Evolutionary conservation across 169 alveolate species (phyloP).

Genomic region (Hepatocystis sp.): DNA sequence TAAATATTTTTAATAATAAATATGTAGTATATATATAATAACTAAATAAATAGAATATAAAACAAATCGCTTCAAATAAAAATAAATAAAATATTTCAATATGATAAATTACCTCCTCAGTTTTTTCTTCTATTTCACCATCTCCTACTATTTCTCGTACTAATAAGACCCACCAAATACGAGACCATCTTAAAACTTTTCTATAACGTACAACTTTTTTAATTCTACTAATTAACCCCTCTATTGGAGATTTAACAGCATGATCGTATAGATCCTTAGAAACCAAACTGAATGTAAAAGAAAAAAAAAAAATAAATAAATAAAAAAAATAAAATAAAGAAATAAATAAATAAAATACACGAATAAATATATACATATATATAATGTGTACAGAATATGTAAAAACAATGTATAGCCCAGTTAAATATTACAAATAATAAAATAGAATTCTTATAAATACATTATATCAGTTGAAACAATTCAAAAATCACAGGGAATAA

Average conservation of each 20-base stretch:
- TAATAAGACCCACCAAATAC: constrained; percentile 74
- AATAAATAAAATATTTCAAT: neutral
- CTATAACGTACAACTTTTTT: constrained; percentile 60
- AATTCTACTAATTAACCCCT: constrained; percentile 14
- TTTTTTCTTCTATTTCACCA: constrained; percentile 26
- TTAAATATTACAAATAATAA: no score
- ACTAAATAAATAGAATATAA: neutral
- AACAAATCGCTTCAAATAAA: neutral
- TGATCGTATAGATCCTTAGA: constrained; percentile 68
- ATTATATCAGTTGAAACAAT: neutral
- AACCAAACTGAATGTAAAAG: constrained; percentile 28
- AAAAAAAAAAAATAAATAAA: neutral
- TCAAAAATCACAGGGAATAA: neutral
- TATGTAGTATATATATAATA: constrained; percentile 15
- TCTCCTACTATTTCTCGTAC: constrained; percentile 76
- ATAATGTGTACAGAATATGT: neutral
- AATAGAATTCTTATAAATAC: neutral
- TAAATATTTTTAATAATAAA: no score
- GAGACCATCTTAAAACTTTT: constrained; percentile 77
- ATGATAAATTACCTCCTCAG: constrained; percentile 36
- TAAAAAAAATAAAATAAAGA: constrained; percentile 10
- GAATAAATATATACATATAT: neutral
- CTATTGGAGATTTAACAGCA: constrained; percentile 44
- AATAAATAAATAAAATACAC: neutral
- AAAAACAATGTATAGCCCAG: neutral